phyloP scores from a whole-genome alignment of 257 asterid genomes.

The Solanum sparsipilum region DNA sequence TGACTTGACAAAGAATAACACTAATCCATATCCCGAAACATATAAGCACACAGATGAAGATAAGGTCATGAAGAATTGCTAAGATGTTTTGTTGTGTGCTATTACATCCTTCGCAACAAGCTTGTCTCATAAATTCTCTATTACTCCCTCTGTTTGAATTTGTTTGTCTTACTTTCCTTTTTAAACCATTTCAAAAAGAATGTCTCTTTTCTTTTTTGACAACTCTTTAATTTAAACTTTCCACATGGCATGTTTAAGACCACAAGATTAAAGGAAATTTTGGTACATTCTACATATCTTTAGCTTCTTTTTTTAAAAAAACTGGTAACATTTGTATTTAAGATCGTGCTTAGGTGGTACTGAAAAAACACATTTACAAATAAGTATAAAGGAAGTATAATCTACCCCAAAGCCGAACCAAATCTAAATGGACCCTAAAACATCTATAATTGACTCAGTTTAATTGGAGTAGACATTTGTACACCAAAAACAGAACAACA shows the following conservation, averaged over 20 bases:
- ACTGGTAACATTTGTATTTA: background rate
- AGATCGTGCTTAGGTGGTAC: background rate
- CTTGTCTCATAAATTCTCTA: background rate
- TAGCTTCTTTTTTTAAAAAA: background rate
- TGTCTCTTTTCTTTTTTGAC: background rate
- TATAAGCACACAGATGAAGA: background rate
- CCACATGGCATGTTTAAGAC: background rate
- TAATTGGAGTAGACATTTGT: background rate
- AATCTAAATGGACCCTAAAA: background rate
- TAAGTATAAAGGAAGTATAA: background rate
- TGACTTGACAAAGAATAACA: background rate
- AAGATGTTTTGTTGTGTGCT: background rate
- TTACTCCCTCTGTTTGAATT: background rate
- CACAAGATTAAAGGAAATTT: background rate
- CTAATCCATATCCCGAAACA: background rate
- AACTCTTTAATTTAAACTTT: background rate
- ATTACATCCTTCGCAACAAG: background rate
- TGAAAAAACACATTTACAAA: background rate
- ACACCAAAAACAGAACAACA: background rate
- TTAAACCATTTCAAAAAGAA: background rate
- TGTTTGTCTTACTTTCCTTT: background rate
- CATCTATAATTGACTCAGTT: background rate
- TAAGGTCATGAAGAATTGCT: background rate
- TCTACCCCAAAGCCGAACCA: background rate
- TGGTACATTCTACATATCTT: background rate